Evolutionary conservation across 257 asterid species (phyloP), one percentile per base, ranked within the genome.

Genomic region (Nyctanthes arbortristis): DNA sequence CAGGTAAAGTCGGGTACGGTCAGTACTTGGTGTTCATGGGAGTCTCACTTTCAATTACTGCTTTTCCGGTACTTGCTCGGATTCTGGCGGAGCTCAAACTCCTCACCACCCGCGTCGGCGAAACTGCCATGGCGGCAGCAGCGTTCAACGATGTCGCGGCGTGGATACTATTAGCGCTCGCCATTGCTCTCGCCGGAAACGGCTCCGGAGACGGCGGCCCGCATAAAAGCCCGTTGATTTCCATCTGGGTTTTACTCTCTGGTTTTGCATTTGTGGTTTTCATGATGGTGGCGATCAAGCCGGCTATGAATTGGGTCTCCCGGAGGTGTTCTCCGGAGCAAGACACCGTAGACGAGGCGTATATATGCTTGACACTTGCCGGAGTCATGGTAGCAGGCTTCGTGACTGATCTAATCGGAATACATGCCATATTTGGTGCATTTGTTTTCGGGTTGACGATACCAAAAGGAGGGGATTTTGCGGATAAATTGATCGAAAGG

Each of bases 101-200:
- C 7, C 82, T 89, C 5, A 89, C 86, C 5, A 86, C 93, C 3
- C 69, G 71, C 1, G 75, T 88, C 0, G 93, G 96, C 0, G 88
- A 84, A 35, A 81, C 84, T 1, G 93, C 91, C 32, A 88, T 86
- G 96, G 89, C 91, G 3, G 93, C 88, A 0, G 93, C 96, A 0
- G 89, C 90, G 0, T 67, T 88, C 22, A 86, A 88, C 72, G 93
- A 88, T 68, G 72, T 86, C 45, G 90, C 72, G 3, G 96, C 96
- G 4, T 89, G 96, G 93, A 78, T 89, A 12, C 66, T 79, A 7
- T 85, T 88, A 2, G 93, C 93, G 20, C 86, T 86, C 0, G 93
- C 90, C 7, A 75, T 89, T 22, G 93, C 93, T 36, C 70, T 89
- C 4, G 85, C 89, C 1, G 81, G 85, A 9, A 75, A 67, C 31